phyloP scores from a whole-genome alignment of 345 rosid genomes.

The Draba incana region DNA sequence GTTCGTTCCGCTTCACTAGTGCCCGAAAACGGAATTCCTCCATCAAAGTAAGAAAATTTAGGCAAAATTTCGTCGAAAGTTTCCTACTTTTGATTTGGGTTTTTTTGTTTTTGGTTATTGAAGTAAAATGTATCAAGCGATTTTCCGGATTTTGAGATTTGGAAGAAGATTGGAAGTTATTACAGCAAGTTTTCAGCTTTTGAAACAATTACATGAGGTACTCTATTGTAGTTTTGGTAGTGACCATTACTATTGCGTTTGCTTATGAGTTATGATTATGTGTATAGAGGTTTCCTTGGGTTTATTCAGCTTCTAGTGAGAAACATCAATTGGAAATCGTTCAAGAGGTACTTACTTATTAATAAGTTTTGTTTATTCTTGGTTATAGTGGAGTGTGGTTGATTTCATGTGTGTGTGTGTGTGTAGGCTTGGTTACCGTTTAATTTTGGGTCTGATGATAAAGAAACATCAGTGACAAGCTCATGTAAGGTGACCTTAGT shows the following conservation, averaged over 20 bases:
- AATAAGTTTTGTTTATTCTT: neutral
- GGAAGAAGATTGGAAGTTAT: constrained; percentile 70
- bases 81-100: neutral
- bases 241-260: neutral
- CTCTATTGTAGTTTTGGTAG: neutral
- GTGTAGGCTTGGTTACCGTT: constrained; percentile 78
- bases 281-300: constrained; percentile 58
- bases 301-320: constrained; percentile 30
- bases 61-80: neutral
- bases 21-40: constrained; percentile 52
- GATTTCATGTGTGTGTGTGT: constrained; percentile 21
- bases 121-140: constrained; percentile 78
- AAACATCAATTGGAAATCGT: constrained; percentile 43
- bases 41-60: constrained; percentile 54
- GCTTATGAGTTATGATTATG: constrained; percentile 7
- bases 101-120: neutral
- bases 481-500: constrained; percentile 42
- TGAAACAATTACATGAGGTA: constrained; percentile 69
- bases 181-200: constrained; percentile 71
- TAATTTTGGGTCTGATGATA: constrained; percentile 48
- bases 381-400: constrained; percentile 20
- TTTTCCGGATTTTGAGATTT: constrained; percentile 62
- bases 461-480: constrained; percentile 44
- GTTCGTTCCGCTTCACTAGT: constrained; percentile 67
- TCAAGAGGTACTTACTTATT: constrained; percentile 59